Base-by-base conservation (phyloP, 2,329 filamentous ascomycete species). In the Talaromyces sp. region DNA sequence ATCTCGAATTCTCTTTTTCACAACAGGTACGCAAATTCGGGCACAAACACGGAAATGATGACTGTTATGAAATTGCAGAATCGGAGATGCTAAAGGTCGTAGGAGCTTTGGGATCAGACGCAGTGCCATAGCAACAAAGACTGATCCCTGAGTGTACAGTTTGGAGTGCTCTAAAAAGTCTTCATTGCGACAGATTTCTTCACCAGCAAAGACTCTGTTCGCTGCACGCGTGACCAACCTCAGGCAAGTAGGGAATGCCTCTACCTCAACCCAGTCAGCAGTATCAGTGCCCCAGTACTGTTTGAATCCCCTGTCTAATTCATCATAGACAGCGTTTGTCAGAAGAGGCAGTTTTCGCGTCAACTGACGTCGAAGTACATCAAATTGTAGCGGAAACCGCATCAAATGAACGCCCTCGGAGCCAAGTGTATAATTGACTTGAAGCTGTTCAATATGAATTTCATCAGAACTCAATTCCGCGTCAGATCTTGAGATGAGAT, bases 401-500 rank as follows among this genome's bases (percentile, higher is more conserved):
- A 59, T 59, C 15, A 59, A n/a, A 59, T 59, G 56, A 38, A 59
- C 27, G n/a, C 56, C 56, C n/a, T 59, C 27, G 2, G 56, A 31
- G 19, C 56, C 34, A 59, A 59, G 56, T 8, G 56, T 59, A 59
- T 59, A 59, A 17, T 59, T 59, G 3, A 59, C 56, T 31, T 59
- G 56, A 6, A 59, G 13, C 34, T 59, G 56, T n/a, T 59, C 34
- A 3, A 59, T 59, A 22, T 59, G 56, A 43, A 59, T 59, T 17
- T 40, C 36, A 59, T 59, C 56, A 17, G 56, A 38, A 17, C 40
- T 43, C 19, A 59, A n/a, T 17, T 59, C 56, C 17, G 56, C 25
- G n/a, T 59, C 56, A n/a, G 56, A 59, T 27, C 27, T 59, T 59
- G 56, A 59, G 8, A 59, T 59, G 25, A 59, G 40, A 27, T 59